Evolutionary conservation across 1,284 basidiomycete genomes (phyloP).

Genomic region (Rhodotorula sp.): DNA sequence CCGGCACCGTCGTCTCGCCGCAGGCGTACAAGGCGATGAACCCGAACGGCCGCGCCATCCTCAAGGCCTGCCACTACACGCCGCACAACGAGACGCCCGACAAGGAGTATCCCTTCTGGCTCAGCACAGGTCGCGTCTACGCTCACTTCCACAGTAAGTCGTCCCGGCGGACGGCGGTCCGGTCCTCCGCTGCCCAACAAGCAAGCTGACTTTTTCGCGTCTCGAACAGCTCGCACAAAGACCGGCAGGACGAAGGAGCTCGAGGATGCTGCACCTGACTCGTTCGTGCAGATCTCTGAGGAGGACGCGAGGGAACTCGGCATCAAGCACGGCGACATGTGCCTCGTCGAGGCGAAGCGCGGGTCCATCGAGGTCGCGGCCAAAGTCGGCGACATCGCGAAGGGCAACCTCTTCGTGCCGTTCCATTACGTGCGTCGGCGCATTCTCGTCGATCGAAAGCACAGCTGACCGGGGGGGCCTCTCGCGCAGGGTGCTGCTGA

Average conservation of each 20-base stretch:
- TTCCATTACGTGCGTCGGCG: constrained; percentile 9
- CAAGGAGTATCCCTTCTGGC: constrained; percentile 10
- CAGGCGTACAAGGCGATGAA: constrained; percentile 12
- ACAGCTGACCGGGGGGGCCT: no score
- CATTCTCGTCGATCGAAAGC: no score
- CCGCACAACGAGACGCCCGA: constrained; percentile 5
- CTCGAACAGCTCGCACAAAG: not conserved
- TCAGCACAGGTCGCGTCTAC: constrained; percentile 5
- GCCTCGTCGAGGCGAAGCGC: constrained; percentile 6
- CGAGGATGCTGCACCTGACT: constrained; percentile 7
- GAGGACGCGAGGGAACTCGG: constrained; percentile 4
- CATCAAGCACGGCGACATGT: constrained; percentile 11
- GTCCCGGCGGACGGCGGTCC: not conserved
- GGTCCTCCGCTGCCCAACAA: not conserved
- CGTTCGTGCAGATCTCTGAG: constrained; percentile 10
- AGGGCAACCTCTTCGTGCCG: constrained; percentile 16
- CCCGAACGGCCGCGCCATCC: constrained; percentile 9
- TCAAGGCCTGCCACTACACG: constrained; percentile 12
- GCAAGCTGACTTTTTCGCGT: not conserved
- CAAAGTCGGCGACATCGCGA: constrained; percentile 14
- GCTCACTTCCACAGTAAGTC: not conserved
- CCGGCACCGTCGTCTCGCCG: constrained; percentile 13
- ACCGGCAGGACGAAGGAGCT: constrained; percentile 11
- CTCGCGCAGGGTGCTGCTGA: not conserved
- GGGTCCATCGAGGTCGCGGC: constrained; percentile 11